Evolutionary conservation across 495 filamentous ascomycete genomes (phyloP).

Genomic region (Hypoxylon fragiforme): DNA sequence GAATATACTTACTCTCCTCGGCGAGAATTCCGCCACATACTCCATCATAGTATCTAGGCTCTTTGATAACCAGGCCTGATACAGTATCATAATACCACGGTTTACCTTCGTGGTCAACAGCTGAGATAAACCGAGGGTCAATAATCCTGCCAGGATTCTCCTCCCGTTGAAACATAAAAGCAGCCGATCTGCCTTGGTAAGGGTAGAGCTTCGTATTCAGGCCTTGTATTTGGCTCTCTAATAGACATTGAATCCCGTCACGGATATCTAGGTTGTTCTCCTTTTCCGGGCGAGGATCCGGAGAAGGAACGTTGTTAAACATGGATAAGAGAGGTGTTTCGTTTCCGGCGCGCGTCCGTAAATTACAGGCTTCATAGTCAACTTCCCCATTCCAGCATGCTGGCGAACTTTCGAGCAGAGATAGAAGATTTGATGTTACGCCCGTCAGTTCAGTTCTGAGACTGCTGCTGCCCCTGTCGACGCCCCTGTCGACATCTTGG

Average conservation of each 20-base stretch:
- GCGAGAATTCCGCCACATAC: slow-evolving; percentile 77
- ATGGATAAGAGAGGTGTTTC: slow-evolving; percentile 71
- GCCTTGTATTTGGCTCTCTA: slow-evolving; percentile 59
- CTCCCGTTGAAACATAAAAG: slow-evolving; percentile 85
- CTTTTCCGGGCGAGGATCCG: slow-evolving; percentile 56
- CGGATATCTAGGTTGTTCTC: slow-evolving; percentile 60
- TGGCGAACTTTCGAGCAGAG: slow-evolving; percentile 58
- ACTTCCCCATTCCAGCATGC: slow-evolving; percentile 59
- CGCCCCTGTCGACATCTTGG: slow-evolving; percentile 61
- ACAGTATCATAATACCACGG: slow-evolving; percentile 75
- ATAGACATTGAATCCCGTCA: slow-evolving; percentile 64
- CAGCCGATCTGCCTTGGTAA: slow-evolving; percentile 82
- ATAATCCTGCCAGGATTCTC: slow-evolving; percentile 61
- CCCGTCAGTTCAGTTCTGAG: slow-evolving; percentile 46
- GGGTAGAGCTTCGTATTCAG: slow-evolving; percentile 71
- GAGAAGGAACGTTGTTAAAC: slow-evolving; percentile 83
- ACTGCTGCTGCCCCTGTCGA: slow-evolving; percentile 48
- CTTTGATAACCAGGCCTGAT: slow-evolving; percentile 59
- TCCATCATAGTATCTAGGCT: slow-evolving; percentile 72
- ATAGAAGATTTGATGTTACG: slow-evolving; percentile 55
- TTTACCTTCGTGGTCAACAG: slow-evolving; percentile 60
- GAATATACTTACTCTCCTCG: slow-evolving; percentile 55
- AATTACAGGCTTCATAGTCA: background rate
- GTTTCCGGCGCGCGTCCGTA: background rate
- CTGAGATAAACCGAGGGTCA: slow-evolving; percentile 71